Evolutionary conservation across 768 basidiomycete genomes (phyloP).

Genomic region (Macrolepiota albuminosa): DNA sequence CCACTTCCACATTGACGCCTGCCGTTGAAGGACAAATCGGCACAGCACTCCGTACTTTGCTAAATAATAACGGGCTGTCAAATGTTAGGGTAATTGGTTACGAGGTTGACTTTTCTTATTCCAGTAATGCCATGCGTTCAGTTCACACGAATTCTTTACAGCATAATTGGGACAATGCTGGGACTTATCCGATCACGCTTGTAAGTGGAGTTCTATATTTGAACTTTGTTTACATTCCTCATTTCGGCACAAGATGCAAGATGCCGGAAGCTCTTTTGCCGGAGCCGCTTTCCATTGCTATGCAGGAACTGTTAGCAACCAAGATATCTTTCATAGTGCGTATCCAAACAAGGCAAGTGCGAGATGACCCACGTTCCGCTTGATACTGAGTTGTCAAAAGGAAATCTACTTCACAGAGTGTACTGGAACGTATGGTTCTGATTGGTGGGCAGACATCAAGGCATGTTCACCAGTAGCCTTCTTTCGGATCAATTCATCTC

Average conservation of each 20-base stretch:
- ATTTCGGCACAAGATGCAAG: conserved; percentile 37
- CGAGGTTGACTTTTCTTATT: conserved; percentile 10
- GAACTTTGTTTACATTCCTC: not conserved
- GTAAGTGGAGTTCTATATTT: conserved; percentile 3
- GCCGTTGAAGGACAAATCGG: conserved; percentile 57
- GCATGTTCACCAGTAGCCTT: conserved; percentile 23
- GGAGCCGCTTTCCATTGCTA: conserved; percentile 78
- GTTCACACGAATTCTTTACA: conserved; percentile 8
- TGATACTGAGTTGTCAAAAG: conserved; percentile 12
- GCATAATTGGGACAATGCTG: conserved; percentile 73
- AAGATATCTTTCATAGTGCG: conserved; percentile 17
- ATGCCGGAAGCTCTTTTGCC: conserved; percentile 47
- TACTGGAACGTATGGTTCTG: conserved; percentile 55
- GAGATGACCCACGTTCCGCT: not conserved
- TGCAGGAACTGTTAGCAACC: conserved; percentile 19
- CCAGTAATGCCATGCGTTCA: not conserved
- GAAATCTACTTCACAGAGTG: conserved; percentile 60
- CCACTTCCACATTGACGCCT: conserved; percentile 53
- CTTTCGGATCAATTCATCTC: not conserved
- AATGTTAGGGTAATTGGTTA: conserved; percentile 57
- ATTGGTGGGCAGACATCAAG: conserved; percentile 83
- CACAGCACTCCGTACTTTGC: conserved; percentile 45
- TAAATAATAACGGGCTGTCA: conserved; percentile 60
- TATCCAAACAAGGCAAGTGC: conserved; percentile 15
- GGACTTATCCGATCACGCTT: conserved; percentile 56